A percentile compares a stretch with the other conserved stretches of the same genome.
These are phyloP conservation scores for Citrus trifoliata DNA, from an alignment of 345 rosid species.

Conservation along the genomic window DNA sequence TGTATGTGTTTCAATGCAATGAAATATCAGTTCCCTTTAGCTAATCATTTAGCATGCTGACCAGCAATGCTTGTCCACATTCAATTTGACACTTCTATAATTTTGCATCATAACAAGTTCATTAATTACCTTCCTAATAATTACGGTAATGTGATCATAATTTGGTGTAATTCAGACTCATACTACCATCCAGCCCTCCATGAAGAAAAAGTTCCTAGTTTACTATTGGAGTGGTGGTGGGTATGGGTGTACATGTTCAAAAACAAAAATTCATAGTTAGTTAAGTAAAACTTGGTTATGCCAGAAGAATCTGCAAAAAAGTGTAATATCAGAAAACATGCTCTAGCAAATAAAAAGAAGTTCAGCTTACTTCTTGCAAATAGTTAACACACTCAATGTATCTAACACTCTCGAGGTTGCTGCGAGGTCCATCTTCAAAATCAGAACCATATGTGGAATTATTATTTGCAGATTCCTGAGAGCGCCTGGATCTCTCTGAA, in stretches of 20 bases:
- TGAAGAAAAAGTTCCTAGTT: neutral
- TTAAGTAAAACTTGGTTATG: neutral
- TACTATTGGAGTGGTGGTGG: neutral
- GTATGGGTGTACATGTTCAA: neutral
- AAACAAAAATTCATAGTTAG: too few species aligned
- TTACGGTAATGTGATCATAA: neutral
- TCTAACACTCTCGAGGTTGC: conserved; percentile 80
- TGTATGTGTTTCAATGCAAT: neutral
- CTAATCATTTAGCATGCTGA: neutral
- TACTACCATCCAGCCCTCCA: too few species aligned
- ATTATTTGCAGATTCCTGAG: conserved; percentile 51
- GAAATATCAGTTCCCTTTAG: neutral
- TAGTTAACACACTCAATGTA: conserved; percentile 75
- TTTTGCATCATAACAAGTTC: neutral
- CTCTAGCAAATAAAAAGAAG: neutral
- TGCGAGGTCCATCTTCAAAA: conserved; percentile 79
- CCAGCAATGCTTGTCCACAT: neutral
- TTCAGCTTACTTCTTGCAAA: conserved; percentile 75
- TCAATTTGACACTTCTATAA: neutral
- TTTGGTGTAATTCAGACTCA: neutral
- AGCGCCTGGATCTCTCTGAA: conserved; percentile 80
- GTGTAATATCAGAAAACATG: neutral
- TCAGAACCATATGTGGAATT: conserved; percentile 43
- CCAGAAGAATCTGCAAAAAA: neutral
- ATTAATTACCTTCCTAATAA: neutral